Base-by-base conservation (phyloP, 495 filamentous ascomycete genomes). In the Cudoniella acicularis region DNA sequence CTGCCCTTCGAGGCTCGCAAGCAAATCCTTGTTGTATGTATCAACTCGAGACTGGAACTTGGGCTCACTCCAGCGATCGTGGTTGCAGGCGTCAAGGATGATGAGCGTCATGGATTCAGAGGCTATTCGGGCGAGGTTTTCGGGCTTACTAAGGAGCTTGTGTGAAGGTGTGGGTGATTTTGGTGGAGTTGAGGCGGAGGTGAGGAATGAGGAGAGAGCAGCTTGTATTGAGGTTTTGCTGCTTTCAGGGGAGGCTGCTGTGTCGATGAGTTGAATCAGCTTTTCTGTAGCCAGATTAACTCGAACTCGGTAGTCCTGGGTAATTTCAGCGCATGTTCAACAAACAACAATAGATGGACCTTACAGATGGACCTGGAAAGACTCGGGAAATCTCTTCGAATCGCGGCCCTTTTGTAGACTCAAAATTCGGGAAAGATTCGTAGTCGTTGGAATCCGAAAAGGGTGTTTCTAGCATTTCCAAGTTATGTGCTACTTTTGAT, bases 371-470 rank as follows among this genome's bases (percentile, higher is more conserved):
- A 6, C 69, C 71, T 1, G 78, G 78, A 10, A 72, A 74, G 21
- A 73, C 69, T 46, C 70, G 64, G 25, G 74, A 61, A 18, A 75
- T 70, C 18, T 76, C 69, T 42, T 75, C 70, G 18, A 79, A 69
- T 3, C 70, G 59, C 3, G 64, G 48, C 0, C 69, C 66, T 10
- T 68, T 51, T 3, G 54, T 57, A n/a, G 66, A 69, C 45, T 76
- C 72, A 45, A 75, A 72, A 23, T 75, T 73, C 8, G 75, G 68
- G 42, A 79, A 71, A 0, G 70, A 61, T 1, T 68, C 64, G 47
- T 81, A 80, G 61, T 82, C 77, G 1, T 72, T 74, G 8, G 65
- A 69, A 58, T 77, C 72, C 10, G 69, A 26, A 0, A 80, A 71
- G 0, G 10, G 59, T 0, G 66, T 69, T 13, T 63, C 45, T 11